Percentiles rank a stretch among this genome's conserved stretches.
Conservation (phyloP, 768 basidiomycete genomes). For the Xerocomellus intermedius region DNA sequence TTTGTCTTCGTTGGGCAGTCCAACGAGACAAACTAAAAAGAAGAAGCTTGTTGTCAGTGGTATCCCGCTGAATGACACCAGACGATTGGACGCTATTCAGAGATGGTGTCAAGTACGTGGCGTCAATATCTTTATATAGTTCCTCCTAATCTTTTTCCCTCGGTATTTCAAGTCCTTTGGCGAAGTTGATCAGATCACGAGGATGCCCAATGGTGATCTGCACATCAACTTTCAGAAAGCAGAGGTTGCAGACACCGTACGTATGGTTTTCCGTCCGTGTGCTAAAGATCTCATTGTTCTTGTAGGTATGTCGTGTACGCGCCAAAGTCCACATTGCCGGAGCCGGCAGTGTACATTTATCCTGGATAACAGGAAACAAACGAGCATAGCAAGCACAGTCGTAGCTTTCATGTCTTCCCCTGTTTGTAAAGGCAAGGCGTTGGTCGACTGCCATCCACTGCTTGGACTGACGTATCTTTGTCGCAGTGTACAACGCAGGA, state of each 20-base stretch:
- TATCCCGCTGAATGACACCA: slow-evolving; percentile 55
- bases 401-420: background rate
- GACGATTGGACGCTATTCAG: slow-evolving; percentile 65
- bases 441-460: background rate
- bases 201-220: slow-evolving; percentile 77
- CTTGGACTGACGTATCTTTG: slow-evolving; percentile 1
- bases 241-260: slow-evolving; percentile 78
- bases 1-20: slow-evolving; percentile 34
- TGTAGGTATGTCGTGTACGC: slow-evolving; percentile 73
- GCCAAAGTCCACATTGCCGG: slow-evolving; percentile 72
- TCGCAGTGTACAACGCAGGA: slow-evolving; percentile 29
- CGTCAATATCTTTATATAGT: background rate
- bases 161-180: slow-evolving; percentile 59
- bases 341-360: slow-evolving; percentile 76
- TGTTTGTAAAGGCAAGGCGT: slow-evolving; percentile 27
- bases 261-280: slow-evolving; percentile 21
- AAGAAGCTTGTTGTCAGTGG: slow-evolving; percentile 71
- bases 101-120: slow-evolving; percentile 72
- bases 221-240: slow-evolving; percentile 71
- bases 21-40: slow-evolving; percentile 48
- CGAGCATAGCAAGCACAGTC: slow-evolving; percentile 25
- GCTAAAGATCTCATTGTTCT: slow-evolving; percentile 6
- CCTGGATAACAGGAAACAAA: slow-evolving; percentile 63
- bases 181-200: slow-evolving; percentile 66
- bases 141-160: slow-evolving; percentile 7